Evolutionary conservation across 306 rosid genomes (phyloP), one percentile per base, ranked within the genome.

Genomic region (Canavalia gladiata): DNA sequence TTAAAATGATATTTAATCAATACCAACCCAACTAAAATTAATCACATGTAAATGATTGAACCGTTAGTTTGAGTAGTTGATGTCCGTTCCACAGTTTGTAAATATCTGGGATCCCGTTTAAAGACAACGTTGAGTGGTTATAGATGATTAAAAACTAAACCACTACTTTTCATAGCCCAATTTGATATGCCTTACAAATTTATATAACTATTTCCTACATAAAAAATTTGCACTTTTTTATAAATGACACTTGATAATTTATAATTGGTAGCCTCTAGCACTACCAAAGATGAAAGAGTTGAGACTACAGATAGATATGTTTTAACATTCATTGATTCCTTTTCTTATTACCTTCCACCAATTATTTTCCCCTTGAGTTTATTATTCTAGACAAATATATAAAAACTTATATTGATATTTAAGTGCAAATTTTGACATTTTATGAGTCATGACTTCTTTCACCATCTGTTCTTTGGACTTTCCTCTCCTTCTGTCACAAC

Each of bases 71-170:
- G 25, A 18, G 25, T 18, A 37, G 41, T 37, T 2, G 50, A 55
- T 18, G 62, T 76, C 33, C 29, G 1, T 78, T n/a, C 60, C 41
- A 71, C 51, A 63, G 51, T 58, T 33, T 72, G 25, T 71, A 39
- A 43, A 51, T 77, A 51, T 63, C 41, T 81, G 28, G 2, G n/a
- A 66, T 56, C 73, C 72, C 55, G 65, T 66, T 47, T 66, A 42
- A 83, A 83, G 56, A 72, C 47, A 81, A 78, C 33, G 3, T 30
- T 79, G 68, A 49, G 47, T 72, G 75, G 55, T 45, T 72, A 63
- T 43, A 60, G 55, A 60, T 60, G 39, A 79, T 78, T 34, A 60
- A 79, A 66, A 50, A 67, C 75, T 59, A 69, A 41, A 43, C 8
- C 33, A 62, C 34, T n/a, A 59, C 46, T 47, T 12, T 75, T 49